Evolutionary conservation across 2,329 filamentous ascomycete species (phyloP), one percentile per base, ranked within the genome.

Genomic region (Colletotrichum scovillei): DNA sequence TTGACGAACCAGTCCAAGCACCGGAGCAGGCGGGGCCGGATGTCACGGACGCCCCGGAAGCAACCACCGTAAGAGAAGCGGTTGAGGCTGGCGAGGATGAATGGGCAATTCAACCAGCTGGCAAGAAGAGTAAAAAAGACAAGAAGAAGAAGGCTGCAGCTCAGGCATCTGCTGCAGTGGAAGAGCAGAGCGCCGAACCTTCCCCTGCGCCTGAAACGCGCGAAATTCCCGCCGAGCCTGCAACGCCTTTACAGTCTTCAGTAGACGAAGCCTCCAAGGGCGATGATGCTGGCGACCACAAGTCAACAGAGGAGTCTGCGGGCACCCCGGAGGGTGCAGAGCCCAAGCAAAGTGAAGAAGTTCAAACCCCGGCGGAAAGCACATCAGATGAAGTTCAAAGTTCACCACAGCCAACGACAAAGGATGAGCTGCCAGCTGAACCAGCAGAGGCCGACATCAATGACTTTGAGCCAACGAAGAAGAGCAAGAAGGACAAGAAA

Each of bases 401-500:
- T 32, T 14, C 38, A 22, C 28, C 38, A 35, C 38, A 66, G 24
- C 28, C 73, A 30, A 26, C 35, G 14, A 35, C 58, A 24, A 35
- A 42, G 26, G n/a, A 60, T 5, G 55, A 64, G 59, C 42, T 68
- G 58, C 42, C 30, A 8, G 38, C 24, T 3, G 38, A 56, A 55
- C 58, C 59, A 35, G 52, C 32, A 28, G 49, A 65, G 35, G 26
- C 60, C 12, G 52, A 74, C 9, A 28, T 30, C 26, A 8, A n/a
- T 46, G 73, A 53, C 38, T 69, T 65, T 19, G 67, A 75, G n/a
- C 55, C 69, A 4, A 22, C 56, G 4, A 68, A 67, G 28, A 72
- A 69, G 49, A 67, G 70, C 30, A 81, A 80, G 60, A 81, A 80
- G 68, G 77, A 76, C 65, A 81, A 80, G 72, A 83, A 82, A 72